Conservation (phyloP, 2,329 filamentous ascomycete species). For the Diaporthe batatas region DNA sequence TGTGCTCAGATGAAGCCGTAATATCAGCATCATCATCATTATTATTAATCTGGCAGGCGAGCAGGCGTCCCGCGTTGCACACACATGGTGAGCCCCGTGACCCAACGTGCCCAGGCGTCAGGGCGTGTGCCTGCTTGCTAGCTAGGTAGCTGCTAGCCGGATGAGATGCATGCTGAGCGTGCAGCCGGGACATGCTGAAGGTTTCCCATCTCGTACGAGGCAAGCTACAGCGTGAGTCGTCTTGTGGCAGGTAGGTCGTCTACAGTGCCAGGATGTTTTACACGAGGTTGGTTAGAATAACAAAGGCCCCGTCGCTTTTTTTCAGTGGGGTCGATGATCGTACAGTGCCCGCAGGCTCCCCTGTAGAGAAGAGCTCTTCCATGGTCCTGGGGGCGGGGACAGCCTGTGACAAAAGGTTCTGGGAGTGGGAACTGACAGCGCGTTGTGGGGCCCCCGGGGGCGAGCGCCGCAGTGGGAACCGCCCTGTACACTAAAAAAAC, state of each 20-base stretch:
- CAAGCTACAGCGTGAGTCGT: neutral
- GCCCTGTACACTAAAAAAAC: neutral
- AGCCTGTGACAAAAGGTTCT: neutral
- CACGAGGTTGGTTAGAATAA: too few relatives aligned
- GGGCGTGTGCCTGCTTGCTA: too few relatives aligned
- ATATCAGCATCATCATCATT: slow-evolving; percentile 1
- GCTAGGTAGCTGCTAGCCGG: neutral
- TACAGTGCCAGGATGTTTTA: slow-evolving; percentile 15
- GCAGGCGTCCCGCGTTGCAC: neutral
- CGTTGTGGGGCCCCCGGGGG: slow-evolving; percentile 14
- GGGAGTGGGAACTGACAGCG: slow-evolving; percentile 30
- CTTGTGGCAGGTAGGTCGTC: too few relatives aligned
- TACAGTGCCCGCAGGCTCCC: slow-evolving; percentile 30
- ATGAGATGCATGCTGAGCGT: neutral
- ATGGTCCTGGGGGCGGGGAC: slow-evolving; percentile 34
- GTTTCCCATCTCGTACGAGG: neutral
- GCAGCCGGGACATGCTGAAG: neutral
- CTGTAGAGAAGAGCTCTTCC: neutral
- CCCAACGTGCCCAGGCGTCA: too few relatives aligned
- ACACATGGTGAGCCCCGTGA: neutral
- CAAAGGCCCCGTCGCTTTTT: neutral
- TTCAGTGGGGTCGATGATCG: slow-evolving; percentile 21
- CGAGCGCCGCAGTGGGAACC: slow-evolving; percentile 14
- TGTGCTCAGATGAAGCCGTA: slow-evolving; percentile 11
- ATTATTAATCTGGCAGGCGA: neutral